Base-by-base conservation (phyloP, 2,329 filamentous ascomycete species). In the Albifimbria verrucaria region DNA sequence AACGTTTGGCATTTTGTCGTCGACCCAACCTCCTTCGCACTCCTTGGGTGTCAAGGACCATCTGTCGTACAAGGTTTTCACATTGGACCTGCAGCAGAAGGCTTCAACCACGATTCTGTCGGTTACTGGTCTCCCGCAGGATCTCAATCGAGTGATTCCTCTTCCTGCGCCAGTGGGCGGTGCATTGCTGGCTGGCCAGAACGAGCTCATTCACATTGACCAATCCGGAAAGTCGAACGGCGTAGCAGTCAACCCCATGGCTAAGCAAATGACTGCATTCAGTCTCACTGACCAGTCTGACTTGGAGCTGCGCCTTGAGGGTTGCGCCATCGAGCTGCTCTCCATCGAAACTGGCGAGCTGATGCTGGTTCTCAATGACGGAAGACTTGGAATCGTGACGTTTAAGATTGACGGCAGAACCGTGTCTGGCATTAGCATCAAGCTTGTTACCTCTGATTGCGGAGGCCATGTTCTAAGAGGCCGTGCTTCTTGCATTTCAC, bases 191-290 rank as follows among this genome's bases (percentile, higher is more conserved):
- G 75, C 97, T 20, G 95, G 94, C 24, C 80, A 82, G 47, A 97
- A 99, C 66, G 92, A 97, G 66, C 72, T 99, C 56, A 89, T 99
- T 55, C 94, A 99, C 68, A 86, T 99, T 59, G 93, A 97, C 65
- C 94, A 99, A 76, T 91, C 91, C 11, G 94, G 94, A 25, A 97
- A 96, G 69, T 83, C 92, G 12, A 96, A 91, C 64, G 93, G 92
- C 2, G 88, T 97, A 54, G 93, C 89, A 4, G 90, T 99, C 58
- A 99, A 99, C 65, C 83, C 90, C 28, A 95, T 96, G 72, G 88
- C 92, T 4, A 90, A 87, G 67, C 83, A 89, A 56, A 83, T 85
- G 57, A 96, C 93, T 2, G 83, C 88, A 0, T 97, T 97, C 63
- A 83, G 87, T 49, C 85, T 99, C 67, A 81, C 83, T 5, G 94